Evolutionary conservation across 2,329 filamentous ascomycete species (phyloP).

Genomic region (Camillea tinctor): DNA sequence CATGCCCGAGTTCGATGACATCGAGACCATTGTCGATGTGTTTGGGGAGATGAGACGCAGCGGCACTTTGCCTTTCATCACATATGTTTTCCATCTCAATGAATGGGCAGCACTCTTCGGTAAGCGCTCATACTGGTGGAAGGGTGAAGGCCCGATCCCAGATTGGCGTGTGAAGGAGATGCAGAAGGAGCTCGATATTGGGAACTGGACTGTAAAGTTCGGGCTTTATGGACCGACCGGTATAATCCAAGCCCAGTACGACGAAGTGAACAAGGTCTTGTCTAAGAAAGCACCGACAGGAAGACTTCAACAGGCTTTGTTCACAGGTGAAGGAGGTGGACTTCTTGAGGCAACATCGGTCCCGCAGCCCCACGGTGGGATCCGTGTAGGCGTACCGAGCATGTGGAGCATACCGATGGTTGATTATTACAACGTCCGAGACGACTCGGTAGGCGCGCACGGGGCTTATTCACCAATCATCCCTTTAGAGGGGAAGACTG

Average conservation of each 20-base stretch:
- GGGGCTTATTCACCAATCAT: conserved; percentile 39
- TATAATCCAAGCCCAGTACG: conserved; percentile 44
- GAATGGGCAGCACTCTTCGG: conserved; percentile 45
- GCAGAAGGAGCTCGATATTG: conserved; percentile 39
- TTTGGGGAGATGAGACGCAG: conserved; percentile 44
- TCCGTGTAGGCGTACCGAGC: conserved; percentile 37
- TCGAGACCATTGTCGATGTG: conserved; percentile 43
- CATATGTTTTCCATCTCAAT: conserved; percentile 46
- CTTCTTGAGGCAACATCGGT: conserved; percentile 38
- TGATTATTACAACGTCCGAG: conserved; percentile 33
- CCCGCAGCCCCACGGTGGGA: conserved; percentile 32
- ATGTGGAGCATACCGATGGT: conserved; percentile 38
- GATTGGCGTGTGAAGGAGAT: conserved; percentile 44
- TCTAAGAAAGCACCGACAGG: conserved; percentile 37
- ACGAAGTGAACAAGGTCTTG: conserved; percentile 38
- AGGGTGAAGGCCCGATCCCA: conserved; percentile 42
- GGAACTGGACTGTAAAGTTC: conserved; percentile 45
- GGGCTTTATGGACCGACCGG: conserved; percentile 42
- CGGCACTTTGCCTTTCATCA: conserved; percentile 40
- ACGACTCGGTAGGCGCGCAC: conserved; percentile 33
- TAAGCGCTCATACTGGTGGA: conserved; percentile 43
- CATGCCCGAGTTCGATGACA: conserved; percentile 45
- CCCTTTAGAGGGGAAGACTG: conserved; percentile 36
- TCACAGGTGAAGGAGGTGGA: conserved; percentile 36
- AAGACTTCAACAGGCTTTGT: conserved; percentile 36